Evolutionary conservation across 1,139 yeast genomes (phyloP).

Genomic region (Pichia sp.): DNA sequence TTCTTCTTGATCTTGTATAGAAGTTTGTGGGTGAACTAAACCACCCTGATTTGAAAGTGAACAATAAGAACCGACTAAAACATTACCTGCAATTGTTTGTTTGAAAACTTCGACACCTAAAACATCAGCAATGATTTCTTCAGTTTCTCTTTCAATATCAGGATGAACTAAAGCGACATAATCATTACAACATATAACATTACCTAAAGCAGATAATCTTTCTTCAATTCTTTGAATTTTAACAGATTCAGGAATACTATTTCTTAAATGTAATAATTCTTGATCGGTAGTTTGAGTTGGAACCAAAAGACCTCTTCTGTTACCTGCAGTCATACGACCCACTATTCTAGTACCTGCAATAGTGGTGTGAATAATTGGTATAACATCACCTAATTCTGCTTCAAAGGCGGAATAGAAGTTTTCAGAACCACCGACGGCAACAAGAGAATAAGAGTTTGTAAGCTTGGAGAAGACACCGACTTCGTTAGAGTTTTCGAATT

Average conservation of each 20-base stretch:
- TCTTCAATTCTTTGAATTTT: slow-evolving; percentile 98
- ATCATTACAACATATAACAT: slow-evolving; percentile 97
- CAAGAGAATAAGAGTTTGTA: slow-evolving; percentile 93
- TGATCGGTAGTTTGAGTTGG: slow-evolving; percentile 99
- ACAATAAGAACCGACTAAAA: slow-evolving; percentile 94
- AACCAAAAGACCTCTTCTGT: slow-evolving; percentile 92
- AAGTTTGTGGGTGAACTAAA: slow-evolving; percentile 94
- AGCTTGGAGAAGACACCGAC: slow-evolving; percentile 96
- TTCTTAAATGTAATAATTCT: slow-evolving; percentile 95
- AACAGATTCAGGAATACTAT: slow-evolving; percentile 93
- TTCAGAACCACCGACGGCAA: slow-evolving; percentile 97
- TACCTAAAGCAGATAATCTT: slow-evolving; percentile 92
- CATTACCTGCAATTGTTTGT: slow-evolving; percentile 98
- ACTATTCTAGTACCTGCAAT: slow-evolving; percentile 97
- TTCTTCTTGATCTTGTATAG: slow-evolving; percentile 97
- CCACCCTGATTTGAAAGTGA: slow-evolving; percentile 96
- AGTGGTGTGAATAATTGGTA: slow-evolving; percentile 95
- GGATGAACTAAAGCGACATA: slow-evolving; percentile 99
- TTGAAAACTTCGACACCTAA: slow-evolving; percentile 98
- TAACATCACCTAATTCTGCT: slow-evolving; percentile 93
- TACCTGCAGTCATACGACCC: slow-evolving; percentile 98
- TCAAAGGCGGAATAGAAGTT: slow-evolving; percentile 97
- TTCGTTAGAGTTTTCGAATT: slow-evolving; percentile 96
- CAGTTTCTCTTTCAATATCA: slow-evolving; percentile 98
- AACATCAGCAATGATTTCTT: slow-evolving; percentile 97